Evolutionary conservation across 2,329 filamentous ascomycete species (phyloP), one percentile per base, ranked within the genome.

Genomic region (Trichoderma sp.): DNA sequence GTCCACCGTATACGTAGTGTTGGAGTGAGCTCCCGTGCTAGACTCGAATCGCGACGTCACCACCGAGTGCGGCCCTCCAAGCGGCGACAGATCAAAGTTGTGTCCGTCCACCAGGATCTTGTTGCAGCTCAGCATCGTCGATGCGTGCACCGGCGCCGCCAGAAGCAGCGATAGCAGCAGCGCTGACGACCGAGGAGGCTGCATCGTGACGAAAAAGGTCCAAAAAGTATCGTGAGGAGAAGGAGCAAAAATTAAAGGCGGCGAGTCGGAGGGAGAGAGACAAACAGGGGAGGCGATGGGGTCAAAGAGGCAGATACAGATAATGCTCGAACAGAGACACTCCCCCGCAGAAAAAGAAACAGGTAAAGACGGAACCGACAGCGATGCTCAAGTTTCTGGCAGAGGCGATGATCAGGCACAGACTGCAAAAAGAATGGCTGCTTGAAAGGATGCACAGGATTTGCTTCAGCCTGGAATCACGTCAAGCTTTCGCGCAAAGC

Each of bases 1-100:
- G 80, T 97, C 93, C 75, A 97, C 82, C 1, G 94, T 95, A 83
- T 95, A 97, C 60, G 94, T 96, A 31, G 91, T 94, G 83, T 97
- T 97, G 75, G 79, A 79, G 71, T 84, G 81, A 76, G 87, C 87
- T 33, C 90, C 86, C 18, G 87, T 86, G 18, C 86, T 88, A 24
- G 88, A 87, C 41, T 88, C 84, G 77, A 87, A 86, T 79, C 87
- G 87, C 80, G 86, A 87, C 66, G 90, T 90, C 73, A 94, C 88
- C 50, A 95, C 91, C 0, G 91, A 90, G 82, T 93, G 93, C 41
- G 93, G 92, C 1, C 93, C 94, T 6, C 85, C 87, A 8, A 95
- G 88, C 77, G 87, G 83, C 31, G 86, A 86, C 35, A 96, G 86
- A 83, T 95, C 88, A 83, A 93, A 95, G 35, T 85, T 87, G 76